These are phyloP conservation scores for Monosporozyma unispora DNA, from an alignment of 805 yeast genomes.

Conservation along the genomic window DNA sequence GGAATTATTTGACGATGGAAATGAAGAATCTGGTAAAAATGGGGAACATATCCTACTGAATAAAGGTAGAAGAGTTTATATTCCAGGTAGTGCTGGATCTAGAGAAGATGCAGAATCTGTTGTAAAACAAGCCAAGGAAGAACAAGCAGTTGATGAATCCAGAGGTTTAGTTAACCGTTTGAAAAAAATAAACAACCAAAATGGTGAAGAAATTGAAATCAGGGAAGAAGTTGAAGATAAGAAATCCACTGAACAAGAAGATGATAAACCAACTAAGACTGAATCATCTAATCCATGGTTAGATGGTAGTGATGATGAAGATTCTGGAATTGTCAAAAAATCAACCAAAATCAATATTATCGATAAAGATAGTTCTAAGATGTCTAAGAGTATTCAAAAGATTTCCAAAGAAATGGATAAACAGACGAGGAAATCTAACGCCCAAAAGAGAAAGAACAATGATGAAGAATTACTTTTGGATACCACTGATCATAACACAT, in stretches of 20 bases:
- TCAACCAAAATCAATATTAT: conserved; percentile 40
- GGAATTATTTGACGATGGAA: conserved; percentile 23
- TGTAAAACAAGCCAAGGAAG: conserved; percentile 34
- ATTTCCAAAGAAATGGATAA: conserved; percentile 29
- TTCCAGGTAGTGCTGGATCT: conserved; percentile 40
- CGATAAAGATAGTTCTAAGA: conserved; percentile 42
- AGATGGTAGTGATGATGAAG: conserved; percentile 26
- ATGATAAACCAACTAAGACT: conserved; percentile 4
- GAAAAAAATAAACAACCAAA: conserved; percentile 7
- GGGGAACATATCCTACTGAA: conserved; percentile 47
- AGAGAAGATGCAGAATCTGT: conserved; percentile 29
- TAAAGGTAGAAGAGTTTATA: conserved; percentile 72
- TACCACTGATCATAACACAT: conserved; percentile 38
- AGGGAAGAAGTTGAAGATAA: conserved; percentile 6
- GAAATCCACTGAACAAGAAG: conserved; percentile 4
- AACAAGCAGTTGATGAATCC: conserved; percentile 42
- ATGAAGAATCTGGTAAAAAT: conserved; percentile 27
- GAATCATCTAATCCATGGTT: conserved; percentile 47
- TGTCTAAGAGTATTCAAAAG: conserved; percentile 40
- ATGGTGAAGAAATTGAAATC: conserved; percentile 5
- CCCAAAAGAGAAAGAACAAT: conserved; percentile 26
- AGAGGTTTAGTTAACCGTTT: conserved; percentile 38
- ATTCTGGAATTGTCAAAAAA: conserved; percentile 24
- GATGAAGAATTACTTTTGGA: conserved; percentile 34
- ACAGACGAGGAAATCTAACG: conserved; percentile 10